Evolutionary conservation across 2,329 filamentous ascomycete species (phyloP), one percentile per base, ranked within the genome.

Genomic region (Sporothrix euskadiensis): DNA sequence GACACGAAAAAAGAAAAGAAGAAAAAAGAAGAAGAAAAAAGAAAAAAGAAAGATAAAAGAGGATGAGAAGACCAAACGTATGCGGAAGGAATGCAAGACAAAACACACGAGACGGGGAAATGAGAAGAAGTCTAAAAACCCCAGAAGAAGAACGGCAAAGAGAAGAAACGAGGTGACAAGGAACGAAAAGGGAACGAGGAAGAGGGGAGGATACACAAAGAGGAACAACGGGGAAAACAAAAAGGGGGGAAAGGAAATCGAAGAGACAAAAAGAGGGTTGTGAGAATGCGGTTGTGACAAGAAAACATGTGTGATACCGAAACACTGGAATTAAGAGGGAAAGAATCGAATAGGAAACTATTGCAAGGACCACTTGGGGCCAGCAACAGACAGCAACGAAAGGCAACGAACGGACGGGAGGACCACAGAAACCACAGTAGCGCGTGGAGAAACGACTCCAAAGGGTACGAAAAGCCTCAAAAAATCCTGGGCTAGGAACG

Each of bases 11-110:
- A 3, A 19, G 3, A 49, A 19, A 3, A 47, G 19, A 47, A 49
- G 44, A 49, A 4, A 66, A 8, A 12, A 35, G 8, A 49, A 16
- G 14, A 6, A 1, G 19, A 12, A 12, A 35, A 35, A 49, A 16
- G 14, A 6, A 4, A 49, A 12, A 19, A 4, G 19, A 49, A 49
- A 49, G 44, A 49, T 14, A 66, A 66, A 65, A 47, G 39, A 66
- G 61, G 5, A 30, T 47, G 19, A 12, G 22, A 8, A 14, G 61
- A 57, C 35, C 54, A 59, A n/a, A 47, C 59, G 32, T 56, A 44
- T n/a, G 47, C 30, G 52, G 9, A 41, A 68, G 65, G 16, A 63
- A 71, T 57, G 56, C 52, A 61, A 71, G 56, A 63, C 47, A 59
- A 72, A 59, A 72, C 35, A 39, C 49, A 69, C 32, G 32, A 52